Base-by-base conservation (phyloP, 805 yeast genomes). In the Candida coleopterorum region DNA sequence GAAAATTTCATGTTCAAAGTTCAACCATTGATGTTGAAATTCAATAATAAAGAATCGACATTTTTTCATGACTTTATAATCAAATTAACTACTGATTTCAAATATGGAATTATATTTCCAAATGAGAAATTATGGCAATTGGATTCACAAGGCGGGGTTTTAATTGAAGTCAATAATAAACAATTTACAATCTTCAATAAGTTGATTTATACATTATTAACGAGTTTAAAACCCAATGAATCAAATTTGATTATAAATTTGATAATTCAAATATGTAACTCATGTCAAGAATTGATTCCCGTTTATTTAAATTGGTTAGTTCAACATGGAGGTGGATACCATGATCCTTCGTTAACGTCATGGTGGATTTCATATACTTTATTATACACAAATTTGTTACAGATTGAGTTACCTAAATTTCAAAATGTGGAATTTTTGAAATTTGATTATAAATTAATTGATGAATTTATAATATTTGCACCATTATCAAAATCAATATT, bases 351-450 rank as follows among this genome's bases (percentile, higher is more conserved):
- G 33, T 61, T 83, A 38, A 70, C 90, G 1, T 79, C 90, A 9
- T 86, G 83, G 62, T 89, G 94, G 88, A 68, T 87, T 32, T 84
- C 93, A 6, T 82, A 75, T 57, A 74, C 86, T 1, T 63, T 81
- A 18, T 55, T 86, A 2, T 60, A 81, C 30, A 68, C 79, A 1
- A 75, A 77, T 39, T 67, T 85, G 5, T 68, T 85, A n/a, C 67
- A 69, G 20, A 46, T 79, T 3, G 74, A 77, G 1, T 51, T 81
- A 6, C 87, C 93, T 0, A 44, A 34, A 34, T n/a, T 29, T 20
- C 6, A 18, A 14, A 23, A 31, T 26, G 24, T 23, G 10, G 32
- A 32, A 12, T 22, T 11, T 11, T n/a, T 34, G 3, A 39, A 37
- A 14, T 31, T 37, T 25, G 42, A 43, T 31, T 32, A 38, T 5